A percentile compares a stretch with the other conserved stretches of the same genome.
Evolutionary conservation across 2,329 filamentous ascomycete species (phyloP).

Genomic region (Beauveria sp.): DNA sequence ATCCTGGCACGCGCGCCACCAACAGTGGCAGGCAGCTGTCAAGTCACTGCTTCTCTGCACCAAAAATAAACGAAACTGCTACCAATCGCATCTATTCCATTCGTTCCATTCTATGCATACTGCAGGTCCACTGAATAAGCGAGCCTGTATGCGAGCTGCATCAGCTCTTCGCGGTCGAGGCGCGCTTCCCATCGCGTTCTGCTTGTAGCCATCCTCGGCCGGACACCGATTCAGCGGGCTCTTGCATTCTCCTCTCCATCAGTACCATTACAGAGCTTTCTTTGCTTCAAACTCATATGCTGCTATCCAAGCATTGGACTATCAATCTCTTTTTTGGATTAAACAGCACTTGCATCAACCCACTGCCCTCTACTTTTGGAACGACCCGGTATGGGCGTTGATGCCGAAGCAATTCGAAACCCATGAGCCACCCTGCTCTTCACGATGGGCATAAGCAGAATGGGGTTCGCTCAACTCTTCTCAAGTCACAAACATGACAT

Average conservation of each 20-base stretch:
- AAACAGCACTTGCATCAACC: neutral
- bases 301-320: neutral
- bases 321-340: conserved; percentile 11
- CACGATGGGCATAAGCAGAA: neutral
- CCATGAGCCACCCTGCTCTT: neutral
- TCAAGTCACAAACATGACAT: neutral
- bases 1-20: neutral
- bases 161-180: conserved; percentile 1
- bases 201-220: neutral
- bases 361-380: neutral
- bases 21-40: conserved; percentile 4
- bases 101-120: neutral
- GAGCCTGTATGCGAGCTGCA: conserved; percentile 1
- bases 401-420: neutral
- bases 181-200: conserved; percentile 9
- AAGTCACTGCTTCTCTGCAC: neutral
- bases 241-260: neutral
- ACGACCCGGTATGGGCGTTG: neutral
- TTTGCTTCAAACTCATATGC: conserved; percentile 3
- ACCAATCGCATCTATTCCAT: conserved; percentile 9
- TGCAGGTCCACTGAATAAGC: conserved; percentile 4
- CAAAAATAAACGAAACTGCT: conserved; percentile 1
- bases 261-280: neutral
- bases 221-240: neutral
- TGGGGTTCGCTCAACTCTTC: neutral